Conservation (phyloP, 2,329 filamentous ascomycete genomes). For the Colletotrichum higginsianum region DNA sequence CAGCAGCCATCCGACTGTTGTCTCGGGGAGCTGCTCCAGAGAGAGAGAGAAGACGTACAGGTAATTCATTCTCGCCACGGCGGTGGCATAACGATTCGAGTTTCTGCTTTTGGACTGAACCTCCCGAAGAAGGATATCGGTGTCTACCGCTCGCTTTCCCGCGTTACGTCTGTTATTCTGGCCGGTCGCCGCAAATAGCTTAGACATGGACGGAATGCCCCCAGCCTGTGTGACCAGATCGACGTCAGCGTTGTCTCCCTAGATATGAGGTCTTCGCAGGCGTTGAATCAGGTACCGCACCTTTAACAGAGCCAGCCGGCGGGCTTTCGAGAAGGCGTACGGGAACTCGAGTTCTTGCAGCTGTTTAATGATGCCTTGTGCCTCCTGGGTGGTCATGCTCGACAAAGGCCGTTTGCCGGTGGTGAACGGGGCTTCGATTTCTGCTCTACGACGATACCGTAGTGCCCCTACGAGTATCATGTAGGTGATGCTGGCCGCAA, state of each 20-base stretch:
- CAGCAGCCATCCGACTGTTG: not conserved
- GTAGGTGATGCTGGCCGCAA: not conserved
- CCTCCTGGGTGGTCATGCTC: constrained; percentile 36
- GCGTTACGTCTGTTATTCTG: constrained; percentile 61
- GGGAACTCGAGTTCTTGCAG: constrained; percentile 70
- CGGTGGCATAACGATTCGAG: constrained; percentile 61
- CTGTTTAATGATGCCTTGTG: constrained; percentile 57
- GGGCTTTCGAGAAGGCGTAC: constrained; percentile 61
- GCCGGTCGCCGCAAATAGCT: constrained; percentile 62
- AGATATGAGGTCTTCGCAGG: not conserved
- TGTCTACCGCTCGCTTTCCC: constrained; percentile 68
- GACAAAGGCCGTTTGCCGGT: constrained; percentile 9
- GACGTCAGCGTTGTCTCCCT: not conserved
- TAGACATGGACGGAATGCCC: constrained; percentile 69
- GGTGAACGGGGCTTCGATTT: constrained; percentile 20
- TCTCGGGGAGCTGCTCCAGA: not conserved
- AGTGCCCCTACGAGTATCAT: constrained; percentile 1
- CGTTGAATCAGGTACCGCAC: constrained; percentile 47
- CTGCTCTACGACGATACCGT: constrained; percentile 14
- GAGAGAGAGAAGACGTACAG: constrained; percentile 50
- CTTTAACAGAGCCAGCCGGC: constrained; percentile 73
- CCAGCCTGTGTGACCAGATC: constrained; percentile 52
- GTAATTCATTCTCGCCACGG: constrained; percentile 75
- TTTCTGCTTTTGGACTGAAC: constrained; percentile 59
- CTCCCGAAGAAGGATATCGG: constrained; percentile 63